Evolutionary conservation across 805 yeast genomes (phyloP).

Genomic region (Clavispora santaluciae): DNA sequence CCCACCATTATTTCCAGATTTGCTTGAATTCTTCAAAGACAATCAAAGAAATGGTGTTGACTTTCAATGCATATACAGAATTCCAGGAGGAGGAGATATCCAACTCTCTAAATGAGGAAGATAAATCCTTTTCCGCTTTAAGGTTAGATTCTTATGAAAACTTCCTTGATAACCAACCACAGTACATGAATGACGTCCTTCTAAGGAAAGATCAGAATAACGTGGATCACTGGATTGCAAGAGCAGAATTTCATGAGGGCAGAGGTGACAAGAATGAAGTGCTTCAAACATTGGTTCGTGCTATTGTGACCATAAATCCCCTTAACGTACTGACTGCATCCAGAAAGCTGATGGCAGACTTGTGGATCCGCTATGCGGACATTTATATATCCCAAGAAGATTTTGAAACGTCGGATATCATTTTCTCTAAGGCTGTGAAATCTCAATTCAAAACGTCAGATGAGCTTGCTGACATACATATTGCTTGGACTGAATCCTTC

Average conservation of each 20-base stretch:
- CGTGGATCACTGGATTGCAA: slow-evolving; percentile 63
- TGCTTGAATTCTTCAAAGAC: slow-evolving; percentile 46
- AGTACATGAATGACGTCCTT: slow-evolving; percentile 62
- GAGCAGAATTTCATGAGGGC: slow-evolving; percentile 45
- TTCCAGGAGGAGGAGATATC: slow-evolving; percentile 48
- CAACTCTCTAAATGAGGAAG: slow-evolving; percentile 11
- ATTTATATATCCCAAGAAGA: slow-evolving; percentile 57
- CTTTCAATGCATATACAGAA: slow-evolving; percentile 61
- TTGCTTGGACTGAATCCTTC: slow-evolving; percentile 72
- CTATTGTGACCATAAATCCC: slow-evolving; percentile 65
- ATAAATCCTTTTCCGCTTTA: slow-evolving; percentile 8
- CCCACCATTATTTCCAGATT: slow-evolving; percentile 38
- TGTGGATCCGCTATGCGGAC: slow-evolving; percentile 71
- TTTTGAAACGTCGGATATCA: slow-evolving; percentile 52
- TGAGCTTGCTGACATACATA: slow-evolving; percentile 66
- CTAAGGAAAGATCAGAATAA: slow-evolving; percentile 58
- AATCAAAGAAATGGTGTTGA: slow-evolving; percentile 54
- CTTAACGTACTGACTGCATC: slow-evolving; percentile 25
- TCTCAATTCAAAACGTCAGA: slow-evolving; percentile 61
- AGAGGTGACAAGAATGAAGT: slow-evolving; percentile 23
- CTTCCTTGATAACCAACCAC: slow-evolving; percentile 50
- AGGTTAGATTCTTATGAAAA: slow-evolving; percentile 16
- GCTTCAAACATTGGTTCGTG: slow-evolving; percentile 56
- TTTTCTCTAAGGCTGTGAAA: slow-evolving; percentile 59
- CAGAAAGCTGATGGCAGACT: slow-evolving; percentile 39